Percentiles rank a stretch among this genome's conserved stretches.
These are phyloP conservation scores for Coemansia furcata DNA, from an alignment of 192 early-diverging fungal genomes.

Conservation along the genomic window DNA sequence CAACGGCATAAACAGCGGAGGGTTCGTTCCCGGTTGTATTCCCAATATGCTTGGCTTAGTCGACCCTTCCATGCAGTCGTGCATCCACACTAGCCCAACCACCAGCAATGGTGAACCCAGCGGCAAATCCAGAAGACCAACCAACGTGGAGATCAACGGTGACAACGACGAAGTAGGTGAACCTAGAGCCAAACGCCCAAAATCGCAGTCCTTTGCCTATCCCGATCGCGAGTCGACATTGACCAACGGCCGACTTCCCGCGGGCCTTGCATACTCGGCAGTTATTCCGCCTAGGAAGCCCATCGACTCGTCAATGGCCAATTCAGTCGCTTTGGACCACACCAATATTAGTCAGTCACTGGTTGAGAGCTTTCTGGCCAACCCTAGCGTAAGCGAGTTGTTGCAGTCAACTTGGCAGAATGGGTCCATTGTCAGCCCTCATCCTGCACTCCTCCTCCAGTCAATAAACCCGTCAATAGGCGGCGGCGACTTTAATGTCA, in stretches of 20 bases:
- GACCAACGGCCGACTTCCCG: neutral
- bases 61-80: neutral
- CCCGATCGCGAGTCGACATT: neutral
- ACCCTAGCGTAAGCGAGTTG: slow-evolving; percentile 18
- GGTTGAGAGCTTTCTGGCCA: slow-evolving; percentile 35
- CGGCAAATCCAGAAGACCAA: slow-evolving; percentile 3
- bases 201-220: slow-evolving; percentile 15
- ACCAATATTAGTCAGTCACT: slow-evolving; percentile 11
- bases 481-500: neutral
- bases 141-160: neutral
- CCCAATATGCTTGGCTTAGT: slow-evolving; percentile 15
- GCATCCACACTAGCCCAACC: neutral
- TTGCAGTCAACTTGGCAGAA: slow-evolving; percentile 23
- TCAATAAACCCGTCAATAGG: neutral
- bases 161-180: neutral
- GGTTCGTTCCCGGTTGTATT: slow-evolving; percentile 6
- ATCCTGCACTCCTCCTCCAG: neutral
- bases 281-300: neutral
- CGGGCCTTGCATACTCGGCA: neutral
- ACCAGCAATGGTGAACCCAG: neutral
- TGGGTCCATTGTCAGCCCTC: neutral
- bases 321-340: neutral
- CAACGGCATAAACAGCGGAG: neutral
- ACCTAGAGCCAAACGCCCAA: slow-evolving; percentile 33
- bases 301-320: neutral